These are phyloP conservation scores for Backusella morwellensis DNA, from an alignment of 192 early-diverging fungal species.

Conservation along the genomic window DNA sequence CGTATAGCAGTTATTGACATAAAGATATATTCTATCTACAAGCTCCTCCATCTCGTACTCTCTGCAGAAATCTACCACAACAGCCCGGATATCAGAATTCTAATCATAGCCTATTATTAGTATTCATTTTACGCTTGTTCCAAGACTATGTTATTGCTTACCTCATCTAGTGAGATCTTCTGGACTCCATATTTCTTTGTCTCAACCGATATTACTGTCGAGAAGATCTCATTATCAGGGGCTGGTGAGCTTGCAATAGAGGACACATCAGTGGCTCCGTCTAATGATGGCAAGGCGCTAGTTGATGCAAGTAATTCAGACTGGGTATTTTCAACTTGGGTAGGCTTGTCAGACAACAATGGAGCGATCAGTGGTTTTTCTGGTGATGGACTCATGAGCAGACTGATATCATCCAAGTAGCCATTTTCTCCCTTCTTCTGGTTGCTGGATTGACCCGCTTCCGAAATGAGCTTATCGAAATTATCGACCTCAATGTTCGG, in stretches of 20 bases:
- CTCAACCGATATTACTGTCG: background rate
- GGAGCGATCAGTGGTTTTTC: background rate
- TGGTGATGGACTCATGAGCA: background rate
- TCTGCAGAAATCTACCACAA: background rate
- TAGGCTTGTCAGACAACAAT: background rate
- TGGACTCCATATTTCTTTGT: background rate
- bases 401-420: background rate
- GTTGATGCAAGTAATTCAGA: background rate
- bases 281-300: background rate
- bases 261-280: background rate
- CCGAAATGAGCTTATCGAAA: background rate
- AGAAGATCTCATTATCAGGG: background rate
- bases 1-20: background rate
- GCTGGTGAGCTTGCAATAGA: background rate
- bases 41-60: background rate
- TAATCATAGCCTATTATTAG: background rate
- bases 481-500: background rate
- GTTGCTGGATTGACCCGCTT: background rate
- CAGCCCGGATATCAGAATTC: background rate
- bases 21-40: background rate
- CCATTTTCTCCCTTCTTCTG: background rate
- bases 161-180: background rate
- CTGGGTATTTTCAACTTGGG: background rate
- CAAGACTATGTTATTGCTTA: background rate
- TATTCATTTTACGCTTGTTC: background rate